Evolutionary conservation across 73 alveolate genomes (phyloP).

Genomic region (Breviolum minutum): DNA sequence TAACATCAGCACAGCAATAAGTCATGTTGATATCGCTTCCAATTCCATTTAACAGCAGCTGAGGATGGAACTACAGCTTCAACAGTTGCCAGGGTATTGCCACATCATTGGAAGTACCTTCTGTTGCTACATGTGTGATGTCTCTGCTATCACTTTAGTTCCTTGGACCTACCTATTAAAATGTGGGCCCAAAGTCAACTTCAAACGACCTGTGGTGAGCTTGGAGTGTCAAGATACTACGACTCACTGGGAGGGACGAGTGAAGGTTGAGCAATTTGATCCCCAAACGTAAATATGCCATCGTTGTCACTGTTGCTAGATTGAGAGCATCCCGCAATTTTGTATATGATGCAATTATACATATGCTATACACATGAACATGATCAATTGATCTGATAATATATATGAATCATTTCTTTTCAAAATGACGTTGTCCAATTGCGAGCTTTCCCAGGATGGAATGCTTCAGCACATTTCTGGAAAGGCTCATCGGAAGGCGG

Average conservation of each 20-base stretch:
- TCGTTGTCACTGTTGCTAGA: not conserved
- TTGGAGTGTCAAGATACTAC: no score
- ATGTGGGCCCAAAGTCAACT: no score
- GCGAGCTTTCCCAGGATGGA: conserved; percentile 10
- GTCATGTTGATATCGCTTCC: not conserved
- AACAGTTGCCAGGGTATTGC: conserved; percentile 44
- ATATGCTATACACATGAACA: no score
- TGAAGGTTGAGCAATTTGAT: no score
- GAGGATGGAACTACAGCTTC: conserved; percentile 50
- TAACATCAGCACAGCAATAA: not conserved
- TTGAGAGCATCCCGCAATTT: not conserved
- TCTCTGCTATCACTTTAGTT: conserved; percentile 11
- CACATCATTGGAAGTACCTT: conserved; percentile 51
- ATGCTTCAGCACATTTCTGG: conserved; percentile 73
- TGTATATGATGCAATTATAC: not conserved
- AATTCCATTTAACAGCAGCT: not conserved
- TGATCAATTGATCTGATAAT: not conserved
- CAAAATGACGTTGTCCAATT: not conserved
- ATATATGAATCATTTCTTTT: not conserved
- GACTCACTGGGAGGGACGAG: no score
- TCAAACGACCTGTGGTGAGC: no score
- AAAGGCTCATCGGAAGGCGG: conserved; percentile 64
- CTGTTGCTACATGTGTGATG: conserved; percentile 88
- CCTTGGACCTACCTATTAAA: no score
- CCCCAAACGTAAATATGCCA: no score